phyloP scores from a whole-genome alignment of 805 yeast genomes.

The Kuraishia cidri region DNA sequence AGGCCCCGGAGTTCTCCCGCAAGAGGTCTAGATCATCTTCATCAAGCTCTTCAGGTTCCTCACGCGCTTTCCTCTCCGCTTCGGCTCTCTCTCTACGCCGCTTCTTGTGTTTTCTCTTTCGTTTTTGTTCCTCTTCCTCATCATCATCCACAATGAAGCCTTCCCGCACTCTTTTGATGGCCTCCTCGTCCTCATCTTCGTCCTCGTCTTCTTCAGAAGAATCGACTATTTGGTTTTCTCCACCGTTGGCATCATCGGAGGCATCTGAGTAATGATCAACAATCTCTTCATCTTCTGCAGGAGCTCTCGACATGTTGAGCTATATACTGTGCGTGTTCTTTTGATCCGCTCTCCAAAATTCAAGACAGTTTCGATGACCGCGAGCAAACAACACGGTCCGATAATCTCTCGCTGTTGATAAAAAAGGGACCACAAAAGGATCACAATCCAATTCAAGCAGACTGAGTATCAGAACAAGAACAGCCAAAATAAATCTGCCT shows the following conservation, averaged over 20 bases:
- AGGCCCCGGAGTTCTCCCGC: conserved; percentile 84
- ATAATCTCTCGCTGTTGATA: no score
- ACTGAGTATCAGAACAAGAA: no score
- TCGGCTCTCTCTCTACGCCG: conserved; percentile 27
- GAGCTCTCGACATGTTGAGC: no score
- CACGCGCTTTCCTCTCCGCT: conserved; percentile 24
- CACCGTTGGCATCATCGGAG: conserved; percentile 16
- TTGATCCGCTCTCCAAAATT: no score
- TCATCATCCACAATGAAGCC: conserved; percentile 95
- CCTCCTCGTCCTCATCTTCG: conserved; percentile 82
- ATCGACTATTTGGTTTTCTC: conserved; percentile 39
- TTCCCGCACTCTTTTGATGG: conserved; percentile 71
- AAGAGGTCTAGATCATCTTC: conserved; percentile 92
- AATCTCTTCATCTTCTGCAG: conserved; percentile 29
- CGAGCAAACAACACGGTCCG: no score
- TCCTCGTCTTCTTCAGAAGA: conserved; percentile 90
- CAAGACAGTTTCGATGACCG: no score
- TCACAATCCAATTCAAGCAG: no score
- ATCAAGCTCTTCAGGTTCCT: conserved; percentile 50
- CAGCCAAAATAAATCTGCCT: no score
- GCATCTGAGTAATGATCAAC: conserved; percentile 20
- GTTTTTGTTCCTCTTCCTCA: conserved; percentile 48
- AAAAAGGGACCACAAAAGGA: no score
- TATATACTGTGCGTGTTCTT: no score
- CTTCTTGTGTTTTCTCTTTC: conserved; percentile 22